A percentile compares a stretch with the other conserved stretches of the same genome.
Conservation (phyloP, 768 basidiomycete species). For the Lyophyllum semitale region DNA sequence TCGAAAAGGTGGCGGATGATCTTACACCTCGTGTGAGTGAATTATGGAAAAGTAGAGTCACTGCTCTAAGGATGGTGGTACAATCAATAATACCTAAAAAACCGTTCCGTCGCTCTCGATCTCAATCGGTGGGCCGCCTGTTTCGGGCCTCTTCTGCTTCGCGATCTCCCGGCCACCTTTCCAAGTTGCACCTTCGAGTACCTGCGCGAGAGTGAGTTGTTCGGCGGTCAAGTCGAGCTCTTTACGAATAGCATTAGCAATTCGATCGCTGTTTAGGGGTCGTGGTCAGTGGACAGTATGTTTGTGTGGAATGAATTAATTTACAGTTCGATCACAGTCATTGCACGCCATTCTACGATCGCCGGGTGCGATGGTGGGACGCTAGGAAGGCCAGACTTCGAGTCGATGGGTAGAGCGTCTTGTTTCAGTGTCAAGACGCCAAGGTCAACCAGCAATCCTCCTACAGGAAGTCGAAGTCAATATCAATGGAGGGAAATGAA, state of each 20-base stretch:
- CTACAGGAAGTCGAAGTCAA: constrained; percentile 34
- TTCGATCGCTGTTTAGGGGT: constrained; percentile 65
- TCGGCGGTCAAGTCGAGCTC: constrained; percentile 51
- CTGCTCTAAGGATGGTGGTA: too few relatives aligned
- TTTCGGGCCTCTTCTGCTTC: constrained; percentile 67
- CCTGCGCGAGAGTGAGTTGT: constrained; percentile 78
- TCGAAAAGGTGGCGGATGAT: too few relatives aligned
- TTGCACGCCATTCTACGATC: constrained; percentile 93
- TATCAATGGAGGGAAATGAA: neutral
- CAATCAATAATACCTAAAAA: constrained; percentile 47
- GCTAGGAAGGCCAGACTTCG: constrained; percentile 56
- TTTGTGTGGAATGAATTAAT: constrained; percentile 26
- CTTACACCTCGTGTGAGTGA: too few relatives aligned
- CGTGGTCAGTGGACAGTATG: neutral
- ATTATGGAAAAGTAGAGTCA: too few relatives aligned
- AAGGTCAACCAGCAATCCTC: constrained; percentile 86
- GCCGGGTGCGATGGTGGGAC: constrained; percentile 81
- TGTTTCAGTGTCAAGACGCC: constrained; percentile 75
- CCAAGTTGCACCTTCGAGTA: constrained; percentile 95
- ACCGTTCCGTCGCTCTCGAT: constrained; percentile 86
- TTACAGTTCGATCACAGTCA: constrained; percentile 92
- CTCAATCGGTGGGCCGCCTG: constrained; percentile 84
- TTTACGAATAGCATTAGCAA: constrained; percentile 68
- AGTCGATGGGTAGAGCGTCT: constrained; percentile 50
- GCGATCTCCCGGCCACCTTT: constrained; percentile 95